Evolutionary conservation across 495 filamentous ascomycete genomes (phyloP), one percentile per base, ranked within the genome.

Genomic region (Talaromyces proteolyticus): DNA sequence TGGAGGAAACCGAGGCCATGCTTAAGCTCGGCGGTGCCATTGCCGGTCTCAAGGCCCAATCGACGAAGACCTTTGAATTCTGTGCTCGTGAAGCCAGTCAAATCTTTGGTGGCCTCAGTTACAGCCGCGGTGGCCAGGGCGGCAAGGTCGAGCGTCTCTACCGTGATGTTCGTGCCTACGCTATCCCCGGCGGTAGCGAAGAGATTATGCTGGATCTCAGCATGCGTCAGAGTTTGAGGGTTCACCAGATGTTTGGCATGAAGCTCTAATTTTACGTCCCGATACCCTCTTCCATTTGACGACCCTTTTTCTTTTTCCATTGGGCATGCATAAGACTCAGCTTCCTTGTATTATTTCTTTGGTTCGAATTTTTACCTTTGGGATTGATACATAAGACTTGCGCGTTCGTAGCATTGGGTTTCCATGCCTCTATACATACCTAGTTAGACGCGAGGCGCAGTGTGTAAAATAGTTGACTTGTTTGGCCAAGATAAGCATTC

Each of bases 161-260:
- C 65, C 77, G 93, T 51, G 93, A 98, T 70, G 93, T 98, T n/a
- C 77, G 93, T 51, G 93, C 93, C 20, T 98, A 98, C 66, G 92
- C 93, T 43, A 98, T 98, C 56, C 93, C 93, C 4, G 93, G 93
- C 65, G 93, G 93, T 26, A 88, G 82, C 62, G 93, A 98, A 73
- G 93, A 98, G 79, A 98, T 98, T 52, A 98, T 98, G 93, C 71
- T 96, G 55, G 93, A 98, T 73, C 69, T 98, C 58, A 95, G 89
- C 67, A 96, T 98, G 67, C 77, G 93, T 53, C 93, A 98, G 75
- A 86, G 86, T 58, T 63, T 96, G 76, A 82, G 80, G 66, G 93
- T 98, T 26, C 87, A 91, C 53, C 83, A 95, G 76, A 85, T 83
- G 58, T 71, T 96, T 65, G 93, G 93, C 3, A 96, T 98, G 91